Percentiles rank a stretch among this genome's conserved stretches.
These are phyloP conservation scores for Pythium utonaiense DNA, from an alignment of 352 stramenopile genomes.

Conservation along the genomic window DNA sequence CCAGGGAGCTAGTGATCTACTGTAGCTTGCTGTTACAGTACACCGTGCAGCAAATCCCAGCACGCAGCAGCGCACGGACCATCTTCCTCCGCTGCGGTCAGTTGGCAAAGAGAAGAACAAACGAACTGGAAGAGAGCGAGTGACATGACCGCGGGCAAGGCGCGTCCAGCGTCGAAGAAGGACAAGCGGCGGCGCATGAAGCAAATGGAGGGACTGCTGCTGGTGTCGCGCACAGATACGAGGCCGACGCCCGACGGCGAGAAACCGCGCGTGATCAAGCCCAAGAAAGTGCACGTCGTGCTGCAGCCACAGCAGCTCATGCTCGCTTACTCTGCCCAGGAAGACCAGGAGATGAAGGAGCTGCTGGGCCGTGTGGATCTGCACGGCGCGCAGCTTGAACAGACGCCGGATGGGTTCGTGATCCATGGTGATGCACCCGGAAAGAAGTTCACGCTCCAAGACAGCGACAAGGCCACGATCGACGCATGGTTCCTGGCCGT, in stretches of 20 bases:
- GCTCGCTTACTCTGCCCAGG: conserved; percentile 64
- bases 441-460: conserved; percentile 76
- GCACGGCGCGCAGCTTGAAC: conserved; percentile 58
- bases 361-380: conserved; percentile 61
- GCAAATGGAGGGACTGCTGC: conserved; percentile 75
- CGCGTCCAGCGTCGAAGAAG: conserved; percentile 24
- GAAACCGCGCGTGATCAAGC: conserved; percentile 29
- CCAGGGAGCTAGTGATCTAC: too few species aligned
- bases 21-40: too few species aligned
- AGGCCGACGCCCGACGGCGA: background rate
- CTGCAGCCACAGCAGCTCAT: conserved; percentile 67
- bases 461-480: conserved; percentile 71
- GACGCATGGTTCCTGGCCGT: conserved; percentile 80
- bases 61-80: background rate
- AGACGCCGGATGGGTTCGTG: conserved; percentile 66
- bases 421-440: conserved; percentile 48
- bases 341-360: conserved; percentile 69
- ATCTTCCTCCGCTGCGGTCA: background rate
- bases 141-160: conserved; percentile 14
- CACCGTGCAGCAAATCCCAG: background rate
- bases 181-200: conserved; percentile 65
- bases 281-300: conserved; percentile 52
- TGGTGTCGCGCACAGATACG: conserved; percentile 43
- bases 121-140: conserved; percentile 26
- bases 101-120: background rate